These are phyloP conservation scores for Caloboletus firmus DNA, from an alignment of 1,284 basidiomycete species.

Conservation along the genomic window DNA sequence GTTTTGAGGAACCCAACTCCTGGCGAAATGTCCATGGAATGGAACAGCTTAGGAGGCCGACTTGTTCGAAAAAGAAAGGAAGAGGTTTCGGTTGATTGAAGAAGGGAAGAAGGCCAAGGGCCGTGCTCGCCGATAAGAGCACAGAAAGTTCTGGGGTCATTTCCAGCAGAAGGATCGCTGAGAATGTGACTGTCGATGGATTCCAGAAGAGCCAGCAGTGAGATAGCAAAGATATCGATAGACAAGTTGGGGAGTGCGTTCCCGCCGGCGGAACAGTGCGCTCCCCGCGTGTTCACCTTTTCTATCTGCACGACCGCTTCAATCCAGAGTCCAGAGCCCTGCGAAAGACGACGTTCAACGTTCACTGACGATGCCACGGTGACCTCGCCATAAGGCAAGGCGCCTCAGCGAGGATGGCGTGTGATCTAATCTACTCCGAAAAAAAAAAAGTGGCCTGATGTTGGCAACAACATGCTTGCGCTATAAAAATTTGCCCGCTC, in stretches of 20 bases:
- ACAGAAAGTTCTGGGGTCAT: conserved; percentile 20
- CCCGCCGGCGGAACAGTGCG: neutral
- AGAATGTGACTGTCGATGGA: neutral
- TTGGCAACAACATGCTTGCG: conserved; percentile 1
- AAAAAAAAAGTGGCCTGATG: conserved; percentile 36
- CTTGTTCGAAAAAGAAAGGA: conserved; percentile 13
- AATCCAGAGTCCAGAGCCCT: neutral
- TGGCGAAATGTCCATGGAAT: conserved; percentile 18
- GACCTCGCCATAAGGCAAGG: neutral
- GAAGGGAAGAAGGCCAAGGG: neutral
- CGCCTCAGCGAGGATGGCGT: conserved; percentile 7
- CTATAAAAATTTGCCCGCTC: conserved; percentile 25
- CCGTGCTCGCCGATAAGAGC: conserved; percentile 17
- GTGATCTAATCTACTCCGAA: conserved; percentile 17
- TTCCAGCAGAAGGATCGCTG: conserved; percentile 16
- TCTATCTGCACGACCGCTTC: neutral
- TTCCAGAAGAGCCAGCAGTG: conserved; percentile 1
- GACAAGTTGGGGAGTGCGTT: neutral
- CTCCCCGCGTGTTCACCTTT: conserved; percentile 1
- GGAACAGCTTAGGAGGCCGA: neutral
- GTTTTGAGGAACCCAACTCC: conserved; percentile 2
- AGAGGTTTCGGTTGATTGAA: neutral
- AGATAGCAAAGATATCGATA: conserved; percentile 11
- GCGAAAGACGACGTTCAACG: neutral
- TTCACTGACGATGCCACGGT: neutral